Evolutionary conservation across 345 rosid species (phyloP).

Genomic region (Camelina laxa): DNA sequence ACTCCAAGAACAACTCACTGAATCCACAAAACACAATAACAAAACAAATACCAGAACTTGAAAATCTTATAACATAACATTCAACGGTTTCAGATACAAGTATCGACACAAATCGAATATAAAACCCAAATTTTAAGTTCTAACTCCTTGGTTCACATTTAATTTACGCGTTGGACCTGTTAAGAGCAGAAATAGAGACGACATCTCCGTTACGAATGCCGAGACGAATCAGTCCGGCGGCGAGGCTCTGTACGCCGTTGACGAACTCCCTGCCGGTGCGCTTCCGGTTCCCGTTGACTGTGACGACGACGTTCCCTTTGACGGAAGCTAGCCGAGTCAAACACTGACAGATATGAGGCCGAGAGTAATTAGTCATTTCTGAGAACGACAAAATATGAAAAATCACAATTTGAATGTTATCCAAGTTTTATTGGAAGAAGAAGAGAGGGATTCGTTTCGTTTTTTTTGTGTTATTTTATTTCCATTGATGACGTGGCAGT

Average conservation of each 20-base stretch:
- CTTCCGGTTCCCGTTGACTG: slow-evolving; percentile 50
- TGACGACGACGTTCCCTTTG: slow-evolving; percentile 51
- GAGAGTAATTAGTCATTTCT: slow-evolving; percentile 59
- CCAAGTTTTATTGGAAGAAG: neutral
- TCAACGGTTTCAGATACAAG: neutral
- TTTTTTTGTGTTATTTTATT: slow-evolving; percentile 5
- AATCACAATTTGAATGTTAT: neutral
- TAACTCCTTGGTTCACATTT: neutral
- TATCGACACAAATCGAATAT: neutral
- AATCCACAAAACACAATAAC: neutral
- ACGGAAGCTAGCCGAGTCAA: slow-evolving; percentile 58
- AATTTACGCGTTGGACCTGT: slow-evolving; percentile 53
- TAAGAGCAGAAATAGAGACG: slow-evolving; percentile 71
- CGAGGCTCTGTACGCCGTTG: slow-evolving; percentile 52
- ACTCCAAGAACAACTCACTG: slow-evolving; percentile 80
- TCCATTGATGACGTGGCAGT: slow-evolving; percentile 36
- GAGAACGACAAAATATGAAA: neutral
- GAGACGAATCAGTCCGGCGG: slow-evolving; percentile 52
- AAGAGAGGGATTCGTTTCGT: neutral
- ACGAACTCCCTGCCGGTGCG: slow-evolving; percentile 68
- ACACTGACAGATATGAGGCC: slow-evolving; percentile 77
- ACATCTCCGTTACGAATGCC: slow-evolving; percentile 65
- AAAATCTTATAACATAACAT: neutral
- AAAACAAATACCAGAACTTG: neutral
- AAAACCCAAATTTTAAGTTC: neutral